Percentiles rank a stretch among this genome's conserved stretches.
Evolutionary conservation across 768 basidiomycete genomes (phyloP).

Genomic region (Trametes coccinea): DNA sequence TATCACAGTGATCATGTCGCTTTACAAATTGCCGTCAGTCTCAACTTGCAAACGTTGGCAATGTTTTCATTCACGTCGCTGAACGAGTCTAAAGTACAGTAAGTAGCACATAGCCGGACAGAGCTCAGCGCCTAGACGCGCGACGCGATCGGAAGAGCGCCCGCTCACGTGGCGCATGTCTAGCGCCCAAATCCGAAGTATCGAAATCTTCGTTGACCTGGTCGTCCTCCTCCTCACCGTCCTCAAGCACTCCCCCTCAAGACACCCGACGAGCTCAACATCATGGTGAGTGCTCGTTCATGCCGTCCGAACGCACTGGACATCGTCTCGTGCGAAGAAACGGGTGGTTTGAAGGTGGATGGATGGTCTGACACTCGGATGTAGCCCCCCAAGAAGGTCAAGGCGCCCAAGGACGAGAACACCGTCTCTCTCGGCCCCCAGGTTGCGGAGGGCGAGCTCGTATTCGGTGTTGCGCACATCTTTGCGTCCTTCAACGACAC

Average conservation of each 20-base stretch:
- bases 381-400: slow-evolving; percentile 84
- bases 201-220: slow-evolving; percentile 18
- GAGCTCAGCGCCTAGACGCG: too few relatives aligned
- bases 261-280: slow-evolving; percentile 31
- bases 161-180: neutral
- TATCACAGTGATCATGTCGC: too few relatives aligned
- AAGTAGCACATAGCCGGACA: too few relatives aligned
- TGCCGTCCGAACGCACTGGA: neutral
- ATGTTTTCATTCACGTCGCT: too few relatives aligned
- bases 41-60: too few relatives aligned
- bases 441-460: slow-evolving; percentile 93
- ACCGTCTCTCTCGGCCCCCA: slow-evolving; percentile 93
- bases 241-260: slow-evolving; percentile 27
- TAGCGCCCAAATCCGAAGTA: neutral
- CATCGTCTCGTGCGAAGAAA: neutral
- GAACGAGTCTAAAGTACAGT: too few relatives aligned
- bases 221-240: slow-evolving; percentile 18
- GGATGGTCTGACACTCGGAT: slow-evolving; percentile 50
- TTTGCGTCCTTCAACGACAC: slow-evolving; percentile 99
- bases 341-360: slow-evolving; percentile 45
- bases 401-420: slow-evolving; percentile 75
- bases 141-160: neutral
- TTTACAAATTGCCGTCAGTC: too few relatives aligned
- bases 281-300: slow-evolving; percentile 39
- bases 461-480: slow-evolving; percentile 98